Conservation (phyloP, 306 rosid species). For the Prunus persica region Prunus_persica_NCBIv2 NC_034013.1:12185001-12185500, state of each 20-base stretch:
- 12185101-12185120: background rate
- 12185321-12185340: slow-evolving; percentile 43
- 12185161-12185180: slow-evolving; percentile 78
- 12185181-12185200: slow-evolving; percentile 83
- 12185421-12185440: slow-evolving; percentile 30
- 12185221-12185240: slow-evolving; percentile 82
- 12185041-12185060: slow-evolving; percentile 69
- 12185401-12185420: slow-evolving; percentile 43
- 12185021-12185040: slow-evolving; percentile 86
- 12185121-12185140: background rate
- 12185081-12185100: background rate
- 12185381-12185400: slow-evolving; percentile 44
- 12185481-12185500: slow-evolving; percentile 62
- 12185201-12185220: slow-evolving; percentile 97
- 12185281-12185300: slow-evolving; percentile 56
- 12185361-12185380: slow-evolving; percentile 35
- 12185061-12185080: background rate
- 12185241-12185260: slow-evolving; percentile 72
- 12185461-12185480: slow-evolving; percentile 74
- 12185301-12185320: slow-evolving; percentile 47
- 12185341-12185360: slow-evolving; percentile 27
- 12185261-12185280: slow-evolving; percentile 84
- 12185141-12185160: background rate
- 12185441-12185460: slow-evolving; percentile 21
- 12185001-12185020: slow-evolving; percentile 88